Conservation (phyloP, 2,329 filamentous ascomycete genomes). For the Metarhizium rileyi region DNA sequence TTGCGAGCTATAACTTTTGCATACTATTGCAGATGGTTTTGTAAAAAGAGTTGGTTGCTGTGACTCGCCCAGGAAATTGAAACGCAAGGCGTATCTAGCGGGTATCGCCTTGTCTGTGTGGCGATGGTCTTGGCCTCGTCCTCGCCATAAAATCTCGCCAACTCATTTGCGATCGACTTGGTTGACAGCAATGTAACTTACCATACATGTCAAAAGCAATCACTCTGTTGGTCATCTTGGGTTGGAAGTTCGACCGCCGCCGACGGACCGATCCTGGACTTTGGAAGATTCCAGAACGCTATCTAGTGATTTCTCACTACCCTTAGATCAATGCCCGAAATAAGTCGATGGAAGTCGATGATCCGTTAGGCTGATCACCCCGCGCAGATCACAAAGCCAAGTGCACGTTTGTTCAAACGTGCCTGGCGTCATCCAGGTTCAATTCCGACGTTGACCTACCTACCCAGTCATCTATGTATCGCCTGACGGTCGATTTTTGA, state of each 20-base stretch:
- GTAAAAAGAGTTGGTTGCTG: too few species aligned
- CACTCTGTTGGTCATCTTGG: slow-evolving; percentile 25
- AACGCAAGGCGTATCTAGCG: slow-evolving; percentile 71
- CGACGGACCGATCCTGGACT: not conserved
- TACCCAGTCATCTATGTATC: too few species aligned
- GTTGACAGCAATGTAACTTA: slow-evolving; percentile 65
- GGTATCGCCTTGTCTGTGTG: slow-evolving; percentile 54
- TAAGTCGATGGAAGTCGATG: too few species aligned
- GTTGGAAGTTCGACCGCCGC: not conserved
- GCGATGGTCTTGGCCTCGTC: slow-evolving; percentile 49
- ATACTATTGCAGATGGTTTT: not conserved
- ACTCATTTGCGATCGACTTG: slow-evolving; percentile 51
- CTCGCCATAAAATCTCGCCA: slow-evolving; percentile 47
- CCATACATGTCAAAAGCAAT: slow-evolving; percentile 71
- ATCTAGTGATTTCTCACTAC: not conserved
- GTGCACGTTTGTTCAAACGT: too few species aligned
- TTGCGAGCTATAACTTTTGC: not conserved
- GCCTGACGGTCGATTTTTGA: too few species aligned
- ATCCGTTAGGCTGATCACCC: not conserved
- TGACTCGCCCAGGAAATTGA: slow-evolving; percentile 63
- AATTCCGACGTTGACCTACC: too few species aligned
- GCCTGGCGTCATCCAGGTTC: too few species aligned
- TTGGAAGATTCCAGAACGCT: not conserved
- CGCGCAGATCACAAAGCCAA: too few species aligned
- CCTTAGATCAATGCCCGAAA: not conserved